Percentiles rank a stretch among this genome's conserved stretches.
These are phyloP conservation scores for Gremmenia infestans DNA, from an alignment of 2,329 filamentous ascomycete genomes.

Conservation along the genomic window DNA sequence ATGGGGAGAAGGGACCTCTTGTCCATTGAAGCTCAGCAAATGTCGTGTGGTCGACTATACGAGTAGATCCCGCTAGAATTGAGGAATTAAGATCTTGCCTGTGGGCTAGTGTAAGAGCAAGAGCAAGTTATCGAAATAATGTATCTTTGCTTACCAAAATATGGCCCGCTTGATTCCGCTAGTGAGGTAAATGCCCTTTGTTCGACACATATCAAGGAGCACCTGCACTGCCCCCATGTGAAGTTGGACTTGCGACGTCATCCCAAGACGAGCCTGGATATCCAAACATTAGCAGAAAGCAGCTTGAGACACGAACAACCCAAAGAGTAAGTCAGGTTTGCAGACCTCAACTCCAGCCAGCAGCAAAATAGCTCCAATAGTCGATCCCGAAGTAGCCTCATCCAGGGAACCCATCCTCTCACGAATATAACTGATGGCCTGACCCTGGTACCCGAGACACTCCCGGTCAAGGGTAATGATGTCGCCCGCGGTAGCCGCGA, in stretches of 20 bases:
- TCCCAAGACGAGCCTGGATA: conserved; percentile 34
- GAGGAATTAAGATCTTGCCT: conserved; percentile 42
- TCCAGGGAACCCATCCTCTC: conserved; percentile 30
- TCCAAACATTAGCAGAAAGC: conserved; percentile 6
- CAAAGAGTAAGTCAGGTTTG: not conserved
- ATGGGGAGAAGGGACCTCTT: conserved; percentile 31
- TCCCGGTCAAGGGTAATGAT: conserved; percentile 26
- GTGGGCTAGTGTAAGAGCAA: conserved; percentile 6
- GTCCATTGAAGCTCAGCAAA: conserved; percentile 39
- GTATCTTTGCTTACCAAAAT: conserved; percentile 35
- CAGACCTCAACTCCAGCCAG: conserved; percentile 39
- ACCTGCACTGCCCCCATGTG: conserved; percentile 37
- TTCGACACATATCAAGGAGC: conserved; percentile 33
- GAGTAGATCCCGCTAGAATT: conserved; percentile 35
- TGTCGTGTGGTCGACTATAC: conserved; percentile 37
- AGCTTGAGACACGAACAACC: not conserved
- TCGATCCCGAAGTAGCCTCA: conserved; percentile 32
- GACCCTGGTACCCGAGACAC: conserved; percentile 34
- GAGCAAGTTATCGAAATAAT: not conserved
- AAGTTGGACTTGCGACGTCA: conserved; percentile 35
- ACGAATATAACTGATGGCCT: conserved; percentile 33
- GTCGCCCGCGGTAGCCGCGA: conserved; percentile 24
- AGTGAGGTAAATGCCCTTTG: conserved; percentile 29
- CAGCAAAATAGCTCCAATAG: conserved; percentile 39
- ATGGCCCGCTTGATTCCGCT: conserved; percentile 41